Conservation (phyloP, 2,329 filamentous ascomycete genomes). For the Paraphoma chrysanthemicola region DNA sequence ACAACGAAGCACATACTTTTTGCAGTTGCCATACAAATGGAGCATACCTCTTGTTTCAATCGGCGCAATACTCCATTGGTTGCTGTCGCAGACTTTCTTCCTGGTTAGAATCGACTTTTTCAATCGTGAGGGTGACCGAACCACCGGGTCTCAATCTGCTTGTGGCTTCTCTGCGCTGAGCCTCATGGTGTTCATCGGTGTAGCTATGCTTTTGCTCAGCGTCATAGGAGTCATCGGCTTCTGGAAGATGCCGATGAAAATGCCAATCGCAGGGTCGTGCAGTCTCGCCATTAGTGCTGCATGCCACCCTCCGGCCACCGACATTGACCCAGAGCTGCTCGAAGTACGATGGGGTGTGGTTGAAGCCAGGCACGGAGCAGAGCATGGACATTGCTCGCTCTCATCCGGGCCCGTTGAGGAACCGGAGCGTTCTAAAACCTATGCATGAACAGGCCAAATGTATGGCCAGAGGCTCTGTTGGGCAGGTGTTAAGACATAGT, state of each 20-base stretch:
- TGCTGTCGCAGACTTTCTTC: slow-evolving; percentile 55
- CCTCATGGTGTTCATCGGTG: slow-evolving; percentile 8
- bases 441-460: not conserved
- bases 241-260: slow-evolving; percentile 75
- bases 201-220: not conserved
- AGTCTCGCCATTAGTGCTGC: slow-evolving; percentile 48
- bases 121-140: slow-evolving; percentile 1
- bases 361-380: not conserved
- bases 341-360: slow-evolving; percentile 31
- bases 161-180: slow-evolving; percentile 13
- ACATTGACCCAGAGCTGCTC: slow-evolving; percentile 11
- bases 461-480: not conserved
- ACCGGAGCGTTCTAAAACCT: not conserved
- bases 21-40: slow-evolving; percentile 50
- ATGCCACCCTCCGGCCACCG: slow-evolving; percentile 22
- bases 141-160: not conserved
- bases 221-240: slow-evolving; percentile 62
- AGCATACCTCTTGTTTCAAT: slow-evolving; percentile 43
- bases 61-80: slow-evolving; percentile 50
- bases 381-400: not conserved
- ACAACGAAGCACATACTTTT: slow-evolving; percentile 52
- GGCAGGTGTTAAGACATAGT: too few species aligned
- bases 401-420: not conserved
- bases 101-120: slow-evolving; percentile 33
- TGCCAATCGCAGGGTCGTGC: slow-evolving; percentile 75